Base-by-base conservation (phyloP, 2,329 filamentous ascomycete genomes). In the Diaporthe humulicola region DNA sequence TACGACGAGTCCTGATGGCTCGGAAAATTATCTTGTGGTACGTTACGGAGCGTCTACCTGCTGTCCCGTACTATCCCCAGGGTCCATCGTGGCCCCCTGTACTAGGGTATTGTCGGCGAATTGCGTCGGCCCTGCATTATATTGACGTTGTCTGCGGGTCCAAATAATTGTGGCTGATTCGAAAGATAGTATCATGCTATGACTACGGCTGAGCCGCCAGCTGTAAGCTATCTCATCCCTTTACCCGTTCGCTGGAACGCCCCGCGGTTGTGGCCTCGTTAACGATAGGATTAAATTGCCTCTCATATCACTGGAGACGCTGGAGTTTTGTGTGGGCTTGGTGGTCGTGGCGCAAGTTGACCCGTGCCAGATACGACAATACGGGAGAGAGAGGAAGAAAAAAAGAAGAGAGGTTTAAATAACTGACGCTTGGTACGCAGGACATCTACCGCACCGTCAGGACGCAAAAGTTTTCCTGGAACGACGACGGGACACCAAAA, bases 391-490 rank as follows among this genome's bases (percentile, higher is more conserved):
- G n/a, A n/a, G n/a, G n/a, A n/a, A n/a, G n/a, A n/a, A n/a, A n/a
- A n/a, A n/a, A n/a, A n/a, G n/a, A n/a, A n/a, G n/a, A n/a, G n/a
- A n/a, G n/a, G 19, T 22, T 38, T 10, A 1, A 19, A n/a, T 14
- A n/a, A 9, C 64, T 38, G 30, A 67, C 15, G 7, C 30, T 15
- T 40, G 33, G 38, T 22, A 28, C 28, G n/a, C 8, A 67, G 6
- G 78, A 83, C 40, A 67, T 83, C 7, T 83, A 81, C 71, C 81
- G 82, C 8, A 84, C 82, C 1, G 78, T 79, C 6, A 75, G 83
- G 22, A 80, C 82, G 67, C 82, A 84, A 75, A 81, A 79, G 69
- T 83, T 83, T 38, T 79, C 77, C 22, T 83, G 82, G 82, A 81
- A 84, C 36, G 79, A 81, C 2, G 80, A 82, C 40, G 82, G 82